A percentile compares a stretch with the other conserved stretches of the same genome.
Conservation (phyloP, 768 basidiomycete species). For the Xanthoconium stramineum region DNA sequence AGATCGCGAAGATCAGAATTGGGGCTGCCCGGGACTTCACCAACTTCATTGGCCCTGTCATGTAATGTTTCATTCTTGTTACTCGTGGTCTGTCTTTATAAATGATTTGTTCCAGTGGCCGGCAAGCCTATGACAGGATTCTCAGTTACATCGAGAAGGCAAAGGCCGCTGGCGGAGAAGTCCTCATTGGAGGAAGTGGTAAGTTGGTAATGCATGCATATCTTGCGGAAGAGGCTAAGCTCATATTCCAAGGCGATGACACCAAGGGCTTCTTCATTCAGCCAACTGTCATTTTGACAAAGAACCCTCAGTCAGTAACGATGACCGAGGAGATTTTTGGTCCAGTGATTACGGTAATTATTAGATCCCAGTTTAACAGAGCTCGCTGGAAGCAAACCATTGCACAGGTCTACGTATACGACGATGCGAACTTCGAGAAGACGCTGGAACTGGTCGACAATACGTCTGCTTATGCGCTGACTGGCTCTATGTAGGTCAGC, state of each 20-base stretch:
- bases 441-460: constrained; percentile 84
- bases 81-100: not conserved
- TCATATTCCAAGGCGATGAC: constrained; percentile 58
- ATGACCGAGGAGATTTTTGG: constrained; percentile 98
- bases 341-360: constrained; percentile 79
- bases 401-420: constrained; percentile 76
- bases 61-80: constrained; percentile 44
- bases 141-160: constrained; percentile 80
- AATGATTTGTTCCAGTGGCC: constrained; percentile 47
- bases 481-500: constrained; percentile 81
- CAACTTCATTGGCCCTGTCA: constrained; percentile 96
- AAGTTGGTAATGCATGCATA: constrained; percentile 13
- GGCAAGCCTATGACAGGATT: constrained; percentile 88
- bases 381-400: not conserved
- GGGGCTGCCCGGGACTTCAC: constrained; percentile 72
- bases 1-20: constrained; percentile 82
- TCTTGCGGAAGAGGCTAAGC: not conserved
- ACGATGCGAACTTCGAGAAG: constrained; percentile 82
- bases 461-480: constrained; percentile 86
- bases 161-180: constrained; percentile 83
- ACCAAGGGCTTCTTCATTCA: constrained; percentile 92
- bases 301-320: constrained; percentile 84
- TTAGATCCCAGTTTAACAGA: constrained; percentile 10
- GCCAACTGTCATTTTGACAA: constrained; percentile 91
- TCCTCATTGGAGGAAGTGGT: constrained; percentile 84